Conservation (phyloP, 1,284 basidiomycete genomes). For the Rhodotorula sp. region DNA sequence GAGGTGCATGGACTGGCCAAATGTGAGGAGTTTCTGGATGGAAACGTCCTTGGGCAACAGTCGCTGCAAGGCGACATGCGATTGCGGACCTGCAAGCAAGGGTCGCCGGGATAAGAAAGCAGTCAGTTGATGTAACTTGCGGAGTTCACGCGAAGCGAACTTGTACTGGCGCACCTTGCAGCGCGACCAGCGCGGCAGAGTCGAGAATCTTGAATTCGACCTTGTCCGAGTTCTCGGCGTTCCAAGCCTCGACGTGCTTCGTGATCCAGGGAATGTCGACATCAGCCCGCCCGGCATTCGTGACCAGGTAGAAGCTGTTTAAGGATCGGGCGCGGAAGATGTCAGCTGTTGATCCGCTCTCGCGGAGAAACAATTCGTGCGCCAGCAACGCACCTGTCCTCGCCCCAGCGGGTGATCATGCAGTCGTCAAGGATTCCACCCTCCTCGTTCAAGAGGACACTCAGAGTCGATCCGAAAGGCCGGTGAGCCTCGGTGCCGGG, state of each 20-base stretch:
- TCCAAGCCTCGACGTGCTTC: conserved; percentile 70
- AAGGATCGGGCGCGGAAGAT: too few species aligned
- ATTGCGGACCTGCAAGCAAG: conserved; percentile 54
- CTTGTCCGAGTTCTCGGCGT: conserved; percentile 57
- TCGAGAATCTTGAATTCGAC: conserved; percentile 81
- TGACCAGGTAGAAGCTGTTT: conserved; percentile 87
- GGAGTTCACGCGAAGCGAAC: background rate
- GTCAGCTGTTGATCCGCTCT: background rate
- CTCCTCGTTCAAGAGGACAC: conserved; percentile 78
- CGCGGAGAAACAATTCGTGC: background rate
- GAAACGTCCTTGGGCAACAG: conserved; percentile 60
- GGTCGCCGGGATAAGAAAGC: too few species aligned
- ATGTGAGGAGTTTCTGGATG: conserved; percentile 64
- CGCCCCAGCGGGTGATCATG: conserved; percentile 52
- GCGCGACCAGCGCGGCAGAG: conserved; percentile 80
- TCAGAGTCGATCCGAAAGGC: conserved; percentile 56
- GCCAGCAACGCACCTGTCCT: conserved; percentile 43
- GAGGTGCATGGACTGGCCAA: conserved; percentile 74
- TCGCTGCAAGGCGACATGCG: conserved; percentile 70
- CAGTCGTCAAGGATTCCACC: conserved; percentile 96
- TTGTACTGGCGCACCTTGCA: conserved; percentile 60
- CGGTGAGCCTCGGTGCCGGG: conserved; percentile 65
- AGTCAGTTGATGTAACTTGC: too few species aligned
- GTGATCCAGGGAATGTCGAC: conserved; percentile 78
- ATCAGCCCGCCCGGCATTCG: conserved; percentile 84